These are phyloP conservation scores for Colletotrichum shisoi DNA, from an alignment of 2,329 filamentous ascomycete genomes.

Conservation along the genomic window DNA sequence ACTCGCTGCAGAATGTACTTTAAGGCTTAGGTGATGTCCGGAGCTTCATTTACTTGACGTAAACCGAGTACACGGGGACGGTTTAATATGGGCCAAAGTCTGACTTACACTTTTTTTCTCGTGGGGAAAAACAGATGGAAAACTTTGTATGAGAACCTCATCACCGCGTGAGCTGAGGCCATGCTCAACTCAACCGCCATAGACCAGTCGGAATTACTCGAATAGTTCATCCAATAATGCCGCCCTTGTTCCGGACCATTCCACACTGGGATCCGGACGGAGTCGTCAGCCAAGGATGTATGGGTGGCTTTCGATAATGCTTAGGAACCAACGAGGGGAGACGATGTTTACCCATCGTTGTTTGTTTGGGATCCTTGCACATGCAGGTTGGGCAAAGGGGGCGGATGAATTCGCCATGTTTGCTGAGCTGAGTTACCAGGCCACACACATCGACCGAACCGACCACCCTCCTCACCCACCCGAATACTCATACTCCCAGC, in stretches of 20 bases:
- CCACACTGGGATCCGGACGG: not conserved
- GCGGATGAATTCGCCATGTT: too few relatives aligned
- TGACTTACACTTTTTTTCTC: not conserved
- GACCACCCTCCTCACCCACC: not conserved
- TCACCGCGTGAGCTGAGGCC: not conserved
- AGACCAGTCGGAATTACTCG: not conserved
- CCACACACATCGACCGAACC: not conserved
- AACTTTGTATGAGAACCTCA: too few relatives aligned
- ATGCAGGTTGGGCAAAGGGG: not conserved
- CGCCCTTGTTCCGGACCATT: not conserved
- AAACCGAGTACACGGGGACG: not conserved
- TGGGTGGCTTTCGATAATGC: constrained; percentile 1
- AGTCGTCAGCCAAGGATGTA: constrained; percentile 7
- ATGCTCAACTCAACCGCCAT: not conserved
- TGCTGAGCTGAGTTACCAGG: not conserved
- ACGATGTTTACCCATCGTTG: not conserved
- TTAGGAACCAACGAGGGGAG: not conserved
- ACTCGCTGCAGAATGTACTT: constrained; percentile 1
- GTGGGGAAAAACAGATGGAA: not conserved
- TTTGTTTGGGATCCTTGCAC: constrained; percentile 7
- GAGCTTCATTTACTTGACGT: not conserved
- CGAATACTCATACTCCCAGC: not conserved
- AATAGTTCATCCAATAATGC: constrained; percentile 1
- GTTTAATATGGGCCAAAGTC: not conserved
- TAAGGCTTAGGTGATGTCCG: not conserved